Evolutionary conservation across 2,329 filamentous ascomycete genomes (phyloP), one percentile per base, ranked within the genome.

Genomic region (Penicillium verrucosum): DNA sequence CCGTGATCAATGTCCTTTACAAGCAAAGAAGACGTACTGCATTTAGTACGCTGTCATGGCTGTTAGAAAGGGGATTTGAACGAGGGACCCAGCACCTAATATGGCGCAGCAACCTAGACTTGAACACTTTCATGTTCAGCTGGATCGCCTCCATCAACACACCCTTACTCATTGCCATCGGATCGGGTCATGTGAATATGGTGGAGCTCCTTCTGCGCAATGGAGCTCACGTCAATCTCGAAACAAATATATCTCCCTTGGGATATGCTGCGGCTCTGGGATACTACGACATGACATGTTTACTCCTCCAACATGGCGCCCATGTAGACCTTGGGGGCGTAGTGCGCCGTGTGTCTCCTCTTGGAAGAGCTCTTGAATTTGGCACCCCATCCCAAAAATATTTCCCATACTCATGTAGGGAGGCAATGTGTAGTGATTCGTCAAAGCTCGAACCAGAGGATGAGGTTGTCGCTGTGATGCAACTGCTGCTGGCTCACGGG

Each of bases 111-210:
- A 50, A 23, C 14, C 25, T 41, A 14, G n/a, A 50, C 5, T 1
- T 34, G 29, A 44, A 51, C 7, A 12, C 14, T 4, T 0, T 6
- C 5, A 1, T 51, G 4, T 1, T 0, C 4, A 0, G 1, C 1
- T 3, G 27, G 14, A 1, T 0, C 8, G 2, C 0, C 5, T 1
- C 1, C 2, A 27, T 12, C 29, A 27, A 18, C 14, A 51, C 38
- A 11, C 38, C 29, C 10, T 36, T 34, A 14, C 48, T 51, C 2
- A 0, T 27, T 27, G 48, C 48, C 10, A 10, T 34, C 4, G 0
- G 4, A 1, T 18, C 0, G 1, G 18, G 48, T n/a, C 48, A 5
- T 44, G 7, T 6, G 29, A 44, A 44, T n/a, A 34, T 51, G 16
- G 38, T 36, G 14, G 48, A 51, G 21, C 14, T 44, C 6, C 21